A percentile compares a stretch with the other conserved stretches of the same genome.
These are phyloP conservation scores for Linnemannia hyalina DNA, from an alignment of 192 early-diverging fungal genomes.

Conservation along the genomic window DNA sequence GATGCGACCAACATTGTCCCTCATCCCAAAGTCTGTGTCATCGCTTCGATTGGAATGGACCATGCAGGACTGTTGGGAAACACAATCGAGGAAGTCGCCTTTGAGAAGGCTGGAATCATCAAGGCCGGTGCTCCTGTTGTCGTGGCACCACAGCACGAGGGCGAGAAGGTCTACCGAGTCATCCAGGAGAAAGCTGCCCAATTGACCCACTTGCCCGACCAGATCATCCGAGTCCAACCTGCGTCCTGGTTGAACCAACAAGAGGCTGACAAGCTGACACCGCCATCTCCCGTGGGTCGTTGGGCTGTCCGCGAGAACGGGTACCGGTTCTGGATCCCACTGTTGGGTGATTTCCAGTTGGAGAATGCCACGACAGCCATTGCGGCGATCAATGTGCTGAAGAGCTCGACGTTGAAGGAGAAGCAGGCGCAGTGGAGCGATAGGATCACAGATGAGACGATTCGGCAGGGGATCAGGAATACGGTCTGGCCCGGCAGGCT, in stretches of 20 bases:
- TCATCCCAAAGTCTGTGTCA: constrained; percentile 75
- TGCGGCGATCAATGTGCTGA: constrained; percentile 68
- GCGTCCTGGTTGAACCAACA: constrained; percentile 36
- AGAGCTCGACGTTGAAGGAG: background rate
- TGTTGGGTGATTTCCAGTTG: constrained; percentile 85
- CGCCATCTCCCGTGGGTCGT: constrained; percentile 13
- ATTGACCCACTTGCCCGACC: constrained; percentile 15
- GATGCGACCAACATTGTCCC: constrained; percentile 87
- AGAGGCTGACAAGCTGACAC: background rate
- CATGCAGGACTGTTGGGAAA: constrained; percentile 78
- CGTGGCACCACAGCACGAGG: constrained; percentile 68
- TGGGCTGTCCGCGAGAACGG: constrained; percentile 30
- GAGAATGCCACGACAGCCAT: constrained; percentile 85
- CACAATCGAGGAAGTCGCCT: constrained; percentile 80
- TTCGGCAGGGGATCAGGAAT: constrained; percentile 73
- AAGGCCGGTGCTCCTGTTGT: constrained; percentile 66
- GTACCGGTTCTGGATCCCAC: constrained; percentile 63
- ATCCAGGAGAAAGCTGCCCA: constrained; percentile 33
- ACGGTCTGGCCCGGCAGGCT: constrained; percentile 90
- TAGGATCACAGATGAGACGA: constrained; percentile 62
- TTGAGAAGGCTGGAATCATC: constrained; percentile 88
- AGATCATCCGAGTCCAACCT: constrained; percentile 29
- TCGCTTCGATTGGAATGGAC: constrained; percentile 86
- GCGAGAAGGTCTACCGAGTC: constrained; percentile 54
- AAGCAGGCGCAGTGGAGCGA: constrained; percentile 41